Evolutionary conservation across 1,284 basidiomycete species (phyloP).

Genomic region (Trichosporon sp.): DNA sequence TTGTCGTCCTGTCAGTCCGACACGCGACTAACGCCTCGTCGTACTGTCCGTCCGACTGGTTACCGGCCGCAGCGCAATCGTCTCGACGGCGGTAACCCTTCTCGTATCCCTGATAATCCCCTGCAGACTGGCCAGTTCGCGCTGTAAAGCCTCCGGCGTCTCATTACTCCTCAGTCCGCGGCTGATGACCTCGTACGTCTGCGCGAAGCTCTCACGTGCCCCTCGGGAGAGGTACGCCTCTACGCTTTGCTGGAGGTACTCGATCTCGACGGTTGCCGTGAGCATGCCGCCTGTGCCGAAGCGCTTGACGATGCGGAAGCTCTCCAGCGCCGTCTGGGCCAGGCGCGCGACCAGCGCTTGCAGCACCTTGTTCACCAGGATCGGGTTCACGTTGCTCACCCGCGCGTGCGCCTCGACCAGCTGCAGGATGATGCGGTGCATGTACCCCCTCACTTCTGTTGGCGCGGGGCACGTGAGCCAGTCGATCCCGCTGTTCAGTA

Average conservation of each 20-base stretch:
- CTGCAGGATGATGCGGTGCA: constrained; percentile 81
- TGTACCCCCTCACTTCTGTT: constrained; percentile 86
- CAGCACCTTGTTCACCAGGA: constrained; percentile 74
- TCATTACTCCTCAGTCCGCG: constrained; percentile 51
- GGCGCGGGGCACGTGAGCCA: constrained; percentile 89
- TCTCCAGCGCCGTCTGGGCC: constrained; percentile 70
- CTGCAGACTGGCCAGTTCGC: constrained; percentile 86
- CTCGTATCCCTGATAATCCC: constrained; percentile 79
- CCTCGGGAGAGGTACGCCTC: constrained; percentile 69
- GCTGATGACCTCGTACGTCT: constrained; percentile 90
- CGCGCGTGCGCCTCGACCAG: constrained; percentile 91
- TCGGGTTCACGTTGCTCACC: constrained; percentile 70
- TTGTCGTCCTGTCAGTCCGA: neutral
- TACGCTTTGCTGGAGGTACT: constrained; percentile 95
- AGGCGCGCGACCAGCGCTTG: constrained; percentile 75
- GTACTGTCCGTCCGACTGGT: neutral
- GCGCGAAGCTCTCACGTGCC: constrained; percentile 75
- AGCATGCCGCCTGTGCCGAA: constrained; percentile 99
- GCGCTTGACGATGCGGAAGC: constrained; percentile 75
- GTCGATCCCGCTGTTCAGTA: constrained; percentile 78
- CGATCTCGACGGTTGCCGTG: constrained; percentile 95
- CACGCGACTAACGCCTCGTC: neutral
- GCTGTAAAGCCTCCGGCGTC: constrained; percentile 63
- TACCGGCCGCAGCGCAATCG: constrained; percentile 39
- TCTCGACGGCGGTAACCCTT: constrained; percentile 87